Conservation (phyloP, 176 grass and related monocot species). For the Zoysia pacifica region DNA sequence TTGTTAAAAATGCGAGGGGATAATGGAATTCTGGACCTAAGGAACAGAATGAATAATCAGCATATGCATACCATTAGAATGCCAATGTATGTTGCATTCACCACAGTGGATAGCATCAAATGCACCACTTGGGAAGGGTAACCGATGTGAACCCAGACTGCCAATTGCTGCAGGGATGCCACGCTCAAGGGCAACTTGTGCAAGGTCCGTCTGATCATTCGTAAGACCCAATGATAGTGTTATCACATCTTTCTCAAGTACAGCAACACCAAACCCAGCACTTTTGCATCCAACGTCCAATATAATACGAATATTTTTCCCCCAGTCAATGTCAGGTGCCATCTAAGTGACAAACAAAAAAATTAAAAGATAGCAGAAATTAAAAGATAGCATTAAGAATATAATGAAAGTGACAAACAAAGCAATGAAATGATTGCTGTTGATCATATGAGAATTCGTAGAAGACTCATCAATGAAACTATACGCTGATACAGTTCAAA, state of each 20-base stretch:
- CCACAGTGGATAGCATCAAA: conserved; percentile 97
- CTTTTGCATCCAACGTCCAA: conserved; percentile 83
- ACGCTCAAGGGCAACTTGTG: conserved; percentile 82
- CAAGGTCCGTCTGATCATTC: conserved; percentile 81
- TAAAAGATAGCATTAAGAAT: too few relatives aligned
- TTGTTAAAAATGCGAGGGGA: conserved; percentile 16
- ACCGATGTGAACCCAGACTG: conserved; percentile 72
- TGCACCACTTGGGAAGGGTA: conserved; percentile 89
- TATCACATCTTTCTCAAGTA: conserved; percentile 73
- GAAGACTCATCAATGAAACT: background rate
- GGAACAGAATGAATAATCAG: conserved; percentile 26
- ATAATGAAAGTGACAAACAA: too few relatives aligned
- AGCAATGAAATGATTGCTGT: too few relatives aligned
- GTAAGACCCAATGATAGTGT: conserved; percentile 71
- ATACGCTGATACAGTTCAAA: background rate
- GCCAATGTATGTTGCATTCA: conserved; percentile 91
- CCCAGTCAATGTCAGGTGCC: conserved; percentile 96
- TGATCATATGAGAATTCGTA: conserved; percentile 27
- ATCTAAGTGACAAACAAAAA: conserved; percentile 66
- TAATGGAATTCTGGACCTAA: conserved; percentile 1
- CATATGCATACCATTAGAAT: conserved; percentile 71
- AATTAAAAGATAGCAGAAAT: background rate
- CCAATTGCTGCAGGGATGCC: conserved; percentile 80
- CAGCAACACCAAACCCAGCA: conserved; percentile 66
- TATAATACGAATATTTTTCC: conserved; percentile 86